Percentiles rank a stretch among this genome's conserved stretches.
These are phyloP conservation scores for Nothophytophthora sp. DNA, from an alignment of 352 stramenopile species.

Conservation along the genomic window DNA sequence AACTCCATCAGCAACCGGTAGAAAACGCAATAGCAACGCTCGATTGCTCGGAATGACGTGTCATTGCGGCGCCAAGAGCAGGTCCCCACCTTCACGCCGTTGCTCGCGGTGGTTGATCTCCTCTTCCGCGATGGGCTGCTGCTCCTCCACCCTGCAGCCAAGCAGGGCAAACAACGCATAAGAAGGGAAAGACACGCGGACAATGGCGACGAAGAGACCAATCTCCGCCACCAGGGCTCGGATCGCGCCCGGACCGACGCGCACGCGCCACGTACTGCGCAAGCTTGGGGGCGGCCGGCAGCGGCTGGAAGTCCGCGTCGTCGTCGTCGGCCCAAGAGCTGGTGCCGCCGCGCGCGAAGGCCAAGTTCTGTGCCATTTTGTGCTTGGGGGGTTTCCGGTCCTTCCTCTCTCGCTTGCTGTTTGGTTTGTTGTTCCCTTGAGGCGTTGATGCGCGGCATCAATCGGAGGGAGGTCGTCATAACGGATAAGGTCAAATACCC, in stretches of 20 bases:
- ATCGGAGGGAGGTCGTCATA: constrained; percentile 13
- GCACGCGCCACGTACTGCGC: constrained; percentile 35
- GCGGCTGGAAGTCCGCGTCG: constrained; percentile 54
- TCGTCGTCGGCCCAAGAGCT: constrained; percentile 86
- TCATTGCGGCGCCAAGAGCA: neutral
- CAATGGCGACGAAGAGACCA: too few species aligned
- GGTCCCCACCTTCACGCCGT: constrained; percentile 24
- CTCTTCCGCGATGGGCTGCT: constrained; percentile 40
- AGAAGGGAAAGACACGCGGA: too few species aligned
- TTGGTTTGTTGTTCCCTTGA: constrained; percentile 17
- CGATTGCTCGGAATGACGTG: neutral
- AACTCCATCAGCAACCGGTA: neutral
- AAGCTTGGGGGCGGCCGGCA: constrained; percentile 43
- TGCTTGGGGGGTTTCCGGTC: constrained; percentile 6
- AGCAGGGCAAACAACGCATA: constrained; percentile 10
- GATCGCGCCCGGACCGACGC: too few species aligned
- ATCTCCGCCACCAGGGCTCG: too few species aligned
- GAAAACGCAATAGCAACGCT: neutral
- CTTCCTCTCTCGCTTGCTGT: constrained; percentile 9
- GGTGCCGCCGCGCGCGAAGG: constrained; percentile 46
- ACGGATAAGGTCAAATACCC: constrained; percentile 2
- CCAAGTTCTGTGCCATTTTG: constrained; percentile 60
- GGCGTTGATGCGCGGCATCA: constrained; percentile 1
- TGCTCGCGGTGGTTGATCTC: constrained; percentile 35
- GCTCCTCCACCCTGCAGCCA: constrained; percentile 24